phyloP scores from a whole-genome alignment of 2,329 filamentous ascomycete species.

The Trichoderma breve region DNA sequence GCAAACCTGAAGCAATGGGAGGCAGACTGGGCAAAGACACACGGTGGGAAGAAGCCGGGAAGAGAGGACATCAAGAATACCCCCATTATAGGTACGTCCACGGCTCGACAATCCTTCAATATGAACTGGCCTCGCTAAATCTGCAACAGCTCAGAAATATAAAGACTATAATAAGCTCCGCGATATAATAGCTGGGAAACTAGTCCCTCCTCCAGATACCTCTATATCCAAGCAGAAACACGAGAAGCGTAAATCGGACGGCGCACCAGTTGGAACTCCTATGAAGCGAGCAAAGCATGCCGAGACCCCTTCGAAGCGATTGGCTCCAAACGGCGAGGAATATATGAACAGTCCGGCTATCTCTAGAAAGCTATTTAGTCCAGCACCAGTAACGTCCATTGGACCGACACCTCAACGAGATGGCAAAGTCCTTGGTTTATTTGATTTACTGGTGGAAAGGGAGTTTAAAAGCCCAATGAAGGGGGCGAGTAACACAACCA shows the following conservation, averaged over 20 bases:
- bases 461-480: constrained; percentile 51
- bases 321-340: constrained; percentile 37
- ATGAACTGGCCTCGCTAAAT: background rate
- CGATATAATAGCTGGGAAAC: constrained; percentile 56
- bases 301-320: constrained; percentile 48
- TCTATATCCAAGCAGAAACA: constrained; percentile 29
- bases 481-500: constrained; percentile 25
- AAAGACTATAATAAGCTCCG: constrained; percentile 70
- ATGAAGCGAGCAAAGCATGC: constrained; percentile 50
- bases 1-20: constrained; percentile 73
- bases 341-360: constrained; percentile 55
- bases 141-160: constrained; percentile 63
- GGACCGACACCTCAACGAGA: constrained; percentile 80
- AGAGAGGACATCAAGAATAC: constrained; percentile 76
- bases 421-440: constrained; percentile 72
- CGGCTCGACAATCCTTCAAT: background rate
- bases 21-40: constrained; percentile 58
- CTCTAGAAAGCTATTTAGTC: constrained; percentile 59
- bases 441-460: constrained; percentile 63
- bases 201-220: constrained; percentile 39
- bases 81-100: constrained; percentile 61
- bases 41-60: constrained; percentile 66
- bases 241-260: constrained; percentile 44
- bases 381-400: constrained; percentile 58
- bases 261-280: constrained; percentile 43